Base-by-base conservation (phyloP, 208 protist species). In the Trypanosoma caninum region DNA sequence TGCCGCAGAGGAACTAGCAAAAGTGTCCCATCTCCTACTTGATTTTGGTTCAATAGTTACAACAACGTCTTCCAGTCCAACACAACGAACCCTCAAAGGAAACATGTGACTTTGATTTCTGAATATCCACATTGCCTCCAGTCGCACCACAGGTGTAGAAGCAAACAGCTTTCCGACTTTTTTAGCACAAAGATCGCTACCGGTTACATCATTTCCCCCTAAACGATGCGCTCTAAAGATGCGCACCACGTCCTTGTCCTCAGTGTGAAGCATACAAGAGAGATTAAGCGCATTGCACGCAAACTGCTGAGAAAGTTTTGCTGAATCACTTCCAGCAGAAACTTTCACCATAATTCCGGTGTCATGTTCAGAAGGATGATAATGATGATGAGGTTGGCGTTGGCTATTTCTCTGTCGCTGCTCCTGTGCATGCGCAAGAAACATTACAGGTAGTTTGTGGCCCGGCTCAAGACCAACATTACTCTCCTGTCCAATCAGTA, bases 261-360 rank as follows among this genome's bases (percentile, higher is more conserved):
- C 35, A 51, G 58, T 75, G 18, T 60, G 59, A 33, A 79, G 62
- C 37, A 79, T 55, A 18, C 40, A 45, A 25, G 68, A 71, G 27
- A 68, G n/a, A 2, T 47, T 31, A 44, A 59, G 28, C 20, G 57
- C 56, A 44, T 52, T 59, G 52, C 73, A 79, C 8, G 56, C 34
- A 59, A 74, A 75, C n/a, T 44, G 27, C 33, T 61, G 44, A 14
- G 73, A 75, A 13, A 52, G 53, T 41, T 53, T 72, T 38, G 51
- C 65, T n/a, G 33, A 46, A 14, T 10, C 2, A 44, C 37, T 44
- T 28, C 53, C 44, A n/a, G 53, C 63, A 11, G 2, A 13, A 41
- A 69, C 31, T 30, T n/a, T 7, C 5, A 69, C 5, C 28, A 2
- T 22, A 5, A 54, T 40, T 10, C 20, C 10, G 2, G 48, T 3